These are phyloP conservation scores for Trichoderma asperelloides DNA, from an alignment of 495 filamentous ascomycete genomes.

Conservation along the genomic window DNA sequence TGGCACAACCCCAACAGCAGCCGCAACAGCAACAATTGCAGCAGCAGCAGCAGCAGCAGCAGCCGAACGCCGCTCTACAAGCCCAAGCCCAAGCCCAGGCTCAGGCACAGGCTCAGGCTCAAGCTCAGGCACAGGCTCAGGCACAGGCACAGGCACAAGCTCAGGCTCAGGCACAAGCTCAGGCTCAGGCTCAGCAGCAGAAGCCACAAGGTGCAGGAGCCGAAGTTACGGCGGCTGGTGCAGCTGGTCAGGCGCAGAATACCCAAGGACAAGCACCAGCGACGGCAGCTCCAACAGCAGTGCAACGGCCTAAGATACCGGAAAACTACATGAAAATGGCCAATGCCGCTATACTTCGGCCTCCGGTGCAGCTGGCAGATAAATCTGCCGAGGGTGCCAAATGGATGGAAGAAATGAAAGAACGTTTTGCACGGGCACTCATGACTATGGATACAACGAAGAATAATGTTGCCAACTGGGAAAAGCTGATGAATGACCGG, in stretches of 20 bases:
- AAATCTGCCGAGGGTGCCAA: conserved; percentile 14
- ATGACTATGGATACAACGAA: conserved; percentile 27
- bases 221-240: not conserved
- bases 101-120: conserved; percentile 17
- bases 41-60: conserved; percentile 16
- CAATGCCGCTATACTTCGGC: conserved; percentile 17
- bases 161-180: conserved; percentile 14
- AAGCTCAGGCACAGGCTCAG: conserved; percentile 16
- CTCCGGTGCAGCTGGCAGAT: conserved; percentile 1
- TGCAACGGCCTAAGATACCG: conserved; percentile 12
- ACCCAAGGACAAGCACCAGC: conserved; percentile 2
- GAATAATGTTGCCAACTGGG: conserved; percentile 16
- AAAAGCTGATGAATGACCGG: conserved; percentile 25
- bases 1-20: conserved; percentile 8
- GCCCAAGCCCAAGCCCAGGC: conserved; percentile 16
- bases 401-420: conserved; percentile 24
- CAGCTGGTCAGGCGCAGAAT: conserved; percentile 1
- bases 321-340: conserved; percentile 19
- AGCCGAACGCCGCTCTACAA: conserved; percentile 17
- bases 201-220: conserved; percentile 12
- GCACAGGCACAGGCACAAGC: conserved; percentile 1
- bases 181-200: conserved; percentile 21
- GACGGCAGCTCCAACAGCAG: conserved; percentile 7
- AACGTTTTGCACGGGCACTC: conserved; percentile 25
- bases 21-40: conserved; percentile 13